Evolutionary conservation across 2,329 filamentous ascomycete species (phyloP), one percentile per base, ranked within the genome.

Genomic region (Colletotrichum simmondsii): DNA sequence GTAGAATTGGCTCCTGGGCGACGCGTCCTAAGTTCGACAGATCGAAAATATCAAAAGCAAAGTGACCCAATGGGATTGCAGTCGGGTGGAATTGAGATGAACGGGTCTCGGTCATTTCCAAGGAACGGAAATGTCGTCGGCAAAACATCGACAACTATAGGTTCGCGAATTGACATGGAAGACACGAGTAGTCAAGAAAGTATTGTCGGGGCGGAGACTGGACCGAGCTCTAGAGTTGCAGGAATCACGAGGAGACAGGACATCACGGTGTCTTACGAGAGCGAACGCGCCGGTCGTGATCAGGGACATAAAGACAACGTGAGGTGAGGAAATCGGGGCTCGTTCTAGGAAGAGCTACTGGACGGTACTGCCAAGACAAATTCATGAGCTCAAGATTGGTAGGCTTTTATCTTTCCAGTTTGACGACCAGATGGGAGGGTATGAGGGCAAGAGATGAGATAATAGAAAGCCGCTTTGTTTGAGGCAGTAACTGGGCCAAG

Each of bases 151-250:
- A 57, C 35, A 7, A 32, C 57, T 19, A 49, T 69, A 6, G 30
- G 32, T 7, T 69, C 60, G 28, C 11, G 35, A 22, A 37, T 30
- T 6, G 26, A 53, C n/a, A n/a, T 14, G 16, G 53, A 58, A 1
- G 22, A 53, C 2, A 16, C 37, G 7, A 69, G 67, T 22, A 69
- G 59, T 35, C 67, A 69, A 37, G 66, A 69, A n/a, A 53, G 53
- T 37, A 69, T 54, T 54, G 5, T 54, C 2, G 22, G 24, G 22
- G n/a, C 22, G 11, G 52, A 22, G 10, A 14, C 52, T 24, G 22
- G 52, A 22, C 10, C 10, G n/a, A 54, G 52, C n/a, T 6, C 52
- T 14, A 14, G 24, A 54, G 5, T 26, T 19, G 0, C 7, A 4
- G 22, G 52, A 11, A 54, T 54, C 4, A 26, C 24, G 22, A 54